Conservation (phyloP, 169 alveolate species). For the Cytauxzoon felis region DNA sequence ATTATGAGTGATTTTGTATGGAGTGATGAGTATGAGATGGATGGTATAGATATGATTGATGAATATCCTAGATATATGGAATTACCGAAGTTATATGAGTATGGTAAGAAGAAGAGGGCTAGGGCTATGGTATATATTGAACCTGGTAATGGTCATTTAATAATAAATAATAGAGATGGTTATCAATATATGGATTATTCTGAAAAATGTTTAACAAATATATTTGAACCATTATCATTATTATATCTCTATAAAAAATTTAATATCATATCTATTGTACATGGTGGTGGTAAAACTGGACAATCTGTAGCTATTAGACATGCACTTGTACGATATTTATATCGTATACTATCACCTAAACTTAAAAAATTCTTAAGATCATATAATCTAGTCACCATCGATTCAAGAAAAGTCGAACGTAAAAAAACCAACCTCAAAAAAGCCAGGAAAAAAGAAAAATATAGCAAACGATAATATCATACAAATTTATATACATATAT, state of each 20-base stretch:
- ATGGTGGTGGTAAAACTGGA: slow-evolving; percentile 74
- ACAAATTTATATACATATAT: too few species aligned
- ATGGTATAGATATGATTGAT: background rate
- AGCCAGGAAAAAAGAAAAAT: slow-evolving; percentile 62
- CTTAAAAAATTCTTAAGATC: slow-evolving; percentile 49
- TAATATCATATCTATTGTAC: slow-evolving; percentile 66
- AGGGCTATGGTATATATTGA: slow-evolving; percentile 70
- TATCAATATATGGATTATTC: slow-evolving; percentile 71
- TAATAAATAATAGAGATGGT: slow-evolving; percentile 72
- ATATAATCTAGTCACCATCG: slow-evolving; percentile 30
- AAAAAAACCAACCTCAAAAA: slow-evolving; percentile 61
- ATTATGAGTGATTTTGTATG: slow-evolving; percentile 2
- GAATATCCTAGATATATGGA: background rate
- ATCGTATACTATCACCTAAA: slow-evolving; percentile 62
- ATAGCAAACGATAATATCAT: slow-evolving; percentile 39
- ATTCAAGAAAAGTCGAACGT: slow-evolving; percentile 56
- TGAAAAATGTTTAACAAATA: slow-evolving; percentile 59
- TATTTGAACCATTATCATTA: slow-evolving; percentile 65
- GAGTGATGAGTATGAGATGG: background rate
- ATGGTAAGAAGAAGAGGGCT: slow-evolving; percentile 54
- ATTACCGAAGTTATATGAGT: slow-evolving; percentile 39
- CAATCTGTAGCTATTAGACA: slow-evolving; percentile 74
- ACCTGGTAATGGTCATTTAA: slow-evolving; percentile 72
- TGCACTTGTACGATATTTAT: slow-evolving; percentile 68
- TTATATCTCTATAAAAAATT: slow-evolving; percentile 62